A percentile compares a stretch with the other conserved stretches of the same genome.
phyloP scores from a whole-genome alignment of 805 yeast genomes.

The Vanderwaltozyma yarrowii region DNA sequence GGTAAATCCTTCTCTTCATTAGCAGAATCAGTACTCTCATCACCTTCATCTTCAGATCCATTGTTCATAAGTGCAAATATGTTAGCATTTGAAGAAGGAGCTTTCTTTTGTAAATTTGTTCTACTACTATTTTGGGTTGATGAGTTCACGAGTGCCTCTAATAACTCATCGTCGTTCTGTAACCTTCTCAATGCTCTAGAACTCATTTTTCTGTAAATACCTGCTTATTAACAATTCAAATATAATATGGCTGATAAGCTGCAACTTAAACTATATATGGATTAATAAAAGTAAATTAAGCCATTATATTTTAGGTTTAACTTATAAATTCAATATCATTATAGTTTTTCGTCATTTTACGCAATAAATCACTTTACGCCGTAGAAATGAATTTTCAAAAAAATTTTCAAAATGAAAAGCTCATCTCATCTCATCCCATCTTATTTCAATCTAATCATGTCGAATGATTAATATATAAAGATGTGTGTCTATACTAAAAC shows the following conservation, averaged over 20 bases:
- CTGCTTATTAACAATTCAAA: too few relatives aligned
- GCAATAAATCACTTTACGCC: too few relatives aligned
- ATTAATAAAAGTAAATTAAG: too few relatives aligned
- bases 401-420: slow-evolving; percentile 6
- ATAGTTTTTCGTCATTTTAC: too few relatives aligned
- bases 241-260: too few relatives aligned
- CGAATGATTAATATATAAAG: too few relatives aligned
- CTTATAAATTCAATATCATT: too few relatives aligned
- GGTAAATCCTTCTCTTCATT: slow-evolving; percentile 5
- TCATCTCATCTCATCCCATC: slow-evolving; percentile 12
- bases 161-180: slow-evolving; percentile 24
- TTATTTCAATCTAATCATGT: not conserved
- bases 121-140: not conserved
- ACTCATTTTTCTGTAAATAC: too few relatives aligned
- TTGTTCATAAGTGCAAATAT: slow-evolving; percentile 23
- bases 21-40: slow-evolving; percentile 8
- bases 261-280: too few relatives aligned
- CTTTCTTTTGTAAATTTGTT: not conserved
- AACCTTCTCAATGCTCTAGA: slow-evolving; percentile 29
- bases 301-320: too few relatives aligned
- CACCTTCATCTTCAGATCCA: slow-evolving; percentile 6
- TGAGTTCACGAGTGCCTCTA: slow-evolving; percentile 14
- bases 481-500: too few relatives aligned
- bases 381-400: too few relatives aligned
- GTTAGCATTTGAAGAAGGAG: slow-evolving; percentile 1